Conservation (phyloP, 139 green algal genomes). For the Penium margaritaceum region DNA sequence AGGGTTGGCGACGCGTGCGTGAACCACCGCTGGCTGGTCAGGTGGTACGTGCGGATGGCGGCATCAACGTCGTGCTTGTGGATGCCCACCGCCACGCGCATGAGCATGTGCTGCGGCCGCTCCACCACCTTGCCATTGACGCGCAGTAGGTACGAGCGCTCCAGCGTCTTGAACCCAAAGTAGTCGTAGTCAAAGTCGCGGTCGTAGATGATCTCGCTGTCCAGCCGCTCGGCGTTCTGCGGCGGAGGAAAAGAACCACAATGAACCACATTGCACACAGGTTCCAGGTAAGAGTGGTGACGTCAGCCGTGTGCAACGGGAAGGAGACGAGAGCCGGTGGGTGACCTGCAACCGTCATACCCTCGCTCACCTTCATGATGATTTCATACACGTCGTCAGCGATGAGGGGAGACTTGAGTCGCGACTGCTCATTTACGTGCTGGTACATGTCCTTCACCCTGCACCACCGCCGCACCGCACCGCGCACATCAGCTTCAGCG, state of each 20-base stretch:
- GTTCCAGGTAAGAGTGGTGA: too few relatives aligned
- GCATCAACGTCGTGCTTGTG: conserved; percentile 74
- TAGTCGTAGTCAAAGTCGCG: conserved; percentile 99
- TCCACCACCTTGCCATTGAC: conserved; percentile 85
- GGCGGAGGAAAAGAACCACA: too few relatives aligned
- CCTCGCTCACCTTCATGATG: conserved; percentile 60
- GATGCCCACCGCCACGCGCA: conserved; percentile 91
- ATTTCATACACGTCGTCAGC: conserved; percentile 83
- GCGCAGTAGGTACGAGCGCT: conserved; percentile 94
- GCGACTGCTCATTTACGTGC: conserved; percentile 85
- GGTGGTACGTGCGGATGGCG: conserved; percentile 52
- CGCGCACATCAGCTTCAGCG: too few relatives aligned
- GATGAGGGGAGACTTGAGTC: conserved; percentile 70
- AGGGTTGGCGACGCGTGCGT: conserved; percentile 95
- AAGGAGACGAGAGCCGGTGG: too few relatives aligned
- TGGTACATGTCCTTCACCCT: conserved; percentile 84
- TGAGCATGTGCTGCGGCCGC: conserved; percentile 98
- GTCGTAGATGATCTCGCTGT: conserved; percentile 97
- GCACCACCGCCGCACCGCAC: too few relatives aligned
- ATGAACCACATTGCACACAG: too few relatives aligned
- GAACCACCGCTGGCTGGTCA: conserved; percentile 53
- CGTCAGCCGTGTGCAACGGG: too few relatives aligned
- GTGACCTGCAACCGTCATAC: too few relatives aligned
- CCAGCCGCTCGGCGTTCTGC: conserved; percentile 72
- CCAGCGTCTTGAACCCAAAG: conserved; percentile 99